A percentile compares a stretch with the other conserved stretches of the same genome.
phyloP scores from a whole-genome alignment of 257 asterid species.

The Coffea canephora region DNA sequence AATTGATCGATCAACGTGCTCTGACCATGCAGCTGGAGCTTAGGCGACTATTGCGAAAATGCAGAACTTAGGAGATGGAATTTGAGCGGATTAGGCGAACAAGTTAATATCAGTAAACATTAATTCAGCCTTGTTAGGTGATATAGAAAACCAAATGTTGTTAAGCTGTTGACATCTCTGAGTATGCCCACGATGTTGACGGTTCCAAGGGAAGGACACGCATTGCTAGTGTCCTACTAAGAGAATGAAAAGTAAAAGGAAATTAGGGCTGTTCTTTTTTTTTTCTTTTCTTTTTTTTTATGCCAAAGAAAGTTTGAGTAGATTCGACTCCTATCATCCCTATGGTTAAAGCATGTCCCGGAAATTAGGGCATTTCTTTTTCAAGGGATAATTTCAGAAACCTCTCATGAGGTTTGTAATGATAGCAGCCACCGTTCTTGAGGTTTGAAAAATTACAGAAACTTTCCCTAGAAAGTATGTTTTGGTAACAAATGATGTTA shows the following conservation, averaged over 20 bases:
- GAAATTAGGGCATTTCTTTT: no score
- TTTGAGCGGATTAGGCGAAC: background rate
- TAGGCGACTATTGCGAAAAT: background rate
- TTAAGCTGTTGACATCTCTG: background rate
- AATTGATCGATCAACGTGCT: constrained; percentile 8
- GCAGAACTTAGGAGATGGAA: background rate
- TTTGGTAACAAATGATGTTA: no score
- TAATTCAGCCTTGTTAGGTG: background rate
- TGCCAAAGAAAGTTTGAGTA: no score
- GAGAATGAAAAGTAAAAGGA: background rate
- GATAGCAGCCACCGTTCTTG: no score
- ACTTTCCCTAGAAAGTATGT: no score
- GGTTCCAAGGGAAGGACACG: background rate
- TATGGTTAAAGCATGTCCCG: no score
- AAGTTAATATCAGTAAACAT: background rate
- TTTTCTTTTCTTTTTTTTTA: no score
- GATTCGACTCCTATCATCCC: no score
- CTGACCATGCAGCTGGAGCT: background rate
- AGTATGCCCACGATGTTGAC: background rate
- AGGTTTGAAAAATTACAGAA: no score
- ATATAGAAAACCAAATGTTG: background rate
- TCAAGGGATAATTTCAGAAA: no score
- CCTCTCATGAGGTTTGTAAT: no score
- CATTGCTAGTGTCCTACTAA: background rate
- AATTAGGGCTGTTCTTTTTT: background rate